Evolutionary conservation across 129 eudicot species (phyloP), one percentile per base, ranked within the genome.

Genomic region (Artemisia annua): DNA sequence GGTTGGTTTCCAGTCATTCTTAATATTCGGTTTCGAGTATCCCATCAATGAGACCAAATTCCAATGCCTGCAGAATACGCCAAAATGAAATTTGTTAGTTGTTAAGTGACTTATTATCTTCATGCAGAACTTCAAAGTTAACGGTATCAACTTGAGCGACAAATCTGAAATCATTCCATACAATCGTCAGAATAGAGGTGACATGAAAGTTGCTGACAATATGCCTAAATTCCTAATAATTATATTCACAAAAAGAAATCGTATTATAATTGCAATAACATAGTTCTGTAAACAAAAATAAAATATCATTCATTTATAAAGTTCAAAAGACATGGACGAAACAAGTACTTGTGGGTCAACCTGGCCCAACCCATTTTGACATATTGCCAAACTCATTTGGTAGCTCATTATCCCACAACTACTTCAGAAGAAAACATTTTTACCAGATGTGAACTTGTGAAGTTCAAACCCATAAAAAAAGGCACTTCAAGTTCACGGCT

Each of bases 1-100:
- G 63, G 11, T 8, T 17, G 16, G 30, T 48, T 58, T 11, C 16
- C 48, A 28, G 62, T 26, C 63, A 52, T 46, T 24, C 55, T 75
- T 70, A 93, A 83, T 87, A 85, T 65, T 89, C 92, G 0, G 97
- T 93, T 83, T 93, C 97, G 52, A 93, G 66, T 51, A 87, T 60
- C 62, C 97, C 98, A 61, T 93, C 98, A 66, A 93, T 86, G 17
- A 93, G 95, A 55, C 97, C 98, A 71, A 94, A 90, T 70, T 94
- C 98, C 85, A 94, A 79, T 7, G 98, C 98, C 97, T 93, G 94
- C 81, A 82, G 56, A 72, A 44, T 76, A 76, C 43, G 54, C 22
- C 49, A 50, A 39, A 43, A 12, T 11, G 52, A 24, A 63, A 63
- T 52, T 53, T 55, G 67, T 50, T 63, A 28, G 79, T 65, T 53